Evolutionary conservation across 352 stramenopile species (phyloP).

Genomic region (Phytopythium sindhum): DNA sequence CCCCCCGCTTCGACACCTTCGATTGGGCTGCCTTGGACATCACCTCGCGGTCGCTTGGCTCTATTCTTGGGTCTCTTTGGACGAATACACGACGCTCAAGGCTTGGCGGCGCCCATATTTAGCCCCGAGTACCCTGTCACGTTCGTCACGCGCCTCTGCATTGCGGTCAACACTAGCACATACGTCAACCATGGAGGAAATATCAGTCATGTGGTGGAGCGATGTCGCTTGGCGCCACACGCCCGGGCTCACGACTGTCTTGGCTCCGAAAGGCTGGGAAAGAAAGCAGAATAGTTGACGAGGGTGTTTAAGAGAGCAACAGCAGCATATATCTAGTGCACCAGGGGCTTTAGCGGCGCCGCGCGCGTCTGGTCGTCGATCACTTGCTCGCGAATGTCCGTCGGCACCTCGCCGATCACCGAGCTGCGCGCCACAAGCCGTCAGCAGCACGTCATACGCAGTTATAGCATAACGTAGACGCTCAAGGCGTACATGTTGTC

Average conservation of each 20-base stretch:
- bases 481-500: slow-evolving; percentile 87
- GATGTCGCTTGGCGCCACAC: neutral
- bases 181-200: neutral
- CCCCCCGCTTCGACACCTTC: neutral
- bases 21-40: neutral
- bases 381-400: slow-evolving; percentile 87
- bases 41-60: neutral
- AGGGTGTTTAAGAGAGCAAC: neutral
- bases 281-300: neutral
- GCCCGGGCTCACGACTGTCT: neutral
- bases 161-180: neutral
- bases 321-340: slow-evolving; percentile 60
- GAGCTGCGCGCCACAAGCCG: slow-evolving; percentile 35
- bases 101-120: neutral
- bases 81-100: neutral
- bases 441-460: neutral
- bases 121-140: neutral
- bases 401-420: slow-evolving; percentile 82
- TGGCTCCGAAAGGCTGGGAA: neutral
- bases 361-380: slow-evolving; percentile 87
- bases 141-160: neutral
- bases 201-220: neutral
- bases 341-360: slow-evolving; percentile 87
- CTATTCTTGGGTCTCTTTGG: neutral
- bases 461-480: neutral